Percentiles rank a stretch among this genome's conserved stretches.
Conservation (phyloP, 129 eudicot genomes). For the Ambrosia artemisiifolia region DNA sequence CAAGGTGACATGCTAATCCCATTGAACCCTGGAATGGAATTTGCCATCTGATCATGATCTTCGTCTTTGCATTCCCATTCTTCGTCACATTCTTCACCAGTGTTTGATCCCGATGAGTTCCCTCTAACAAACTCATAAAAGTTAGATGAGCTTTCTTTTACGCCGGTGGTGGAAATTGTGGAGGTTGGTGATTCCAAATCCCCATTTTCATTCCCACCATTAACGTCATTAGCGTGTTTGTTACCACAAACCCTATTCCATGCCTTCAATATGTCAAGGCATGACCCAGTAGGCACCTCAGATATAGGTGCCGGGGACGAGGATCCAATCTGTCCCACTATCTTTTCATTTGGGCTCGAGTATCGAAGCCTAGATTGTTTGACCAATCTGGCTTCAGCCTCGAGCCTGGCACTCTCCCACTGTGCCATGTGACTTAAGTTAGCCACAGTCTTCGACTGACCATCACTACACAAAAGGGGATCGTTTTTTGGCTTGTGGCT, state of each 20-base stretch:
- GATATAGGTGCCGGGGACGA: constrained; percentile 2
- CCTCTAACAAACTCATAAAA: constrained; percentile 50
- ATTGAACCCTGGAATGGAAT: constrained; percentile 18
- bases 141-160: constrained; percentile 39
- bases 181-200: constrained; percentile 82
- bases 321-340: constrained; percentile 12
- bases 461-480: constrained; percentile 42
- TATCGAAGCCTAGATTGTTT: constrained; percentile 68
- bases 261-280: constrained; percentile 69
- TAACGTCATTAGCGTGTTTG: constrained; percentile 11
- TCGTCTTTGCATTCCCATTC: constrained; percentile 48
- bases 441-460: constrained; percentile 66
- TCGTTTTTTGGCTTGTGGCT: constrained; percentile 80
- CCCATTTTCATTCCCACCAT: constrained; percentile 17
- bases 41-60: constrained; percentile 22
- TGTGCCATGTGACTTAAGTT: constrained; percentile 98
- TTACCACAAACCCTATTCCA: constrained; percentile 53
- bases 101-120: constrained; percentile 42
- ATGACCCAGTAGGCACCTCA: constrained; percentile 22
- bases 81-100: constrained; percentile 49
- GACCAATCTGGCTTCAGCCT: constrained; percentile 89
- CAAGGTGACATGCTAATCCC: constrained; percentile 2
- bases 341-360: constrained; percentile 14
- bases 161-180: constrained; percentile 49
- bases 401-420: constrained; percentile 97